Percentiles rank a stretch among this genome's conserved stretches.
Conservation (phyloP, 345 rosid genomes). For the Populus ilicifolia region DNA sequence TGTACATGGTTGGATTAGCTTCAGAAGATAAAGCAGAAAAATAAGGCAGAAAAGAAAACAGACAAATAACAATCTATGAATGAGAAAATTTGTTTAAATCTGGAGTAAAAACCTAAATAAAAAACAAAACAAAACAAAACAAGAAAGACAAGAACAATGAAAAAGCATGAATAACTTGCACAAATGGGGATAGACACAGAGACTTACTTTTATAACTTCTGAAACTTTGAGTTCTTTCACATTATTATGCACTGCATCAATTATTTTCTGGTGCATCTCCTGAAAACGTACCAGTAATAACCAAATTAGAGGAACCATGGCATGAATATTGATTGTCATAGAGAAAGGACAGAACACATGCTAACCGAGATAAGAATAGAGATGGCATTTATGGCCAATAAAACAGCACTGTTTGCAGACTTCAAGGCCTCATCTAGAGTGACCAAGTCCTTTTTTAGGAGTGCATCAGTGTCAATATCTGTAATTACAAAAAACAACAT, state of each 20-base stretch:
- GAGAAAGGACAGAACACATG: constrained; percentile 11
- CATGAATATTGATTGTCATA: constrained; percentile 7
- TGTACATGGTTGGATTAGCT: constrained; percentile 29
- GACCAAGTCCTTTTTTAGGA: constrained; percentile 75
- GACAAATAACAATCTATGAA: background rate
- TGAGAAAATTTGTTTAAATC: constrained; percentile 7
- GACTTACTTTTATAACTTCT: constrained; percentile 57
- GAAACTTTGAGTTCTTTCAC: constrained; percentile 52
- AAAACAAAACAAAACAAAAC: background rate
- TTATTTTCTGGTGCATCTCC: constrained; percentile 53
- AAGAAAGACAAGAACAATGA: background rate
- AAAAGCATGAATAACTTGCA: constrained; percentile 9
- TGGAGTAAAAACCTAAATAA: background rate
- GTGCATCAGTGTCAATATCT: constrained; percentile 80
- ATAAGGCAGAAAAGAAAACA: background rate
- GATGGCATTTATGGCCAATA: constrained; percentile 64
- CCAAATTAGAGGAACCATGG: constrained; percentile 3
- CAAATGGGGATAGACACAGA: background rate
- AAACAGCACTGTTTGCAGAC: constrained; percentile 81
- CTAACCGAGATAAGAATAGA: constrained; percentile 66
- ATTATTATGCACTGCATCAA: constrained; percentile 38
- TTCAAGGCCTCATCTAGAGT: constrained; percentile 87
- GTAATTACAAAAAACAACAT: constrained; percentile 15
- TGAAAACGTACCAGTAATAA: constrained; percentile 31
- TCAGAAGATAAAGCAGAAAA: constrained; percentile 12